phyloP scores from a whole-genome alignment of 2,329 filamentous ascomycete genomes.

The Septoria petroselini region DNA sequence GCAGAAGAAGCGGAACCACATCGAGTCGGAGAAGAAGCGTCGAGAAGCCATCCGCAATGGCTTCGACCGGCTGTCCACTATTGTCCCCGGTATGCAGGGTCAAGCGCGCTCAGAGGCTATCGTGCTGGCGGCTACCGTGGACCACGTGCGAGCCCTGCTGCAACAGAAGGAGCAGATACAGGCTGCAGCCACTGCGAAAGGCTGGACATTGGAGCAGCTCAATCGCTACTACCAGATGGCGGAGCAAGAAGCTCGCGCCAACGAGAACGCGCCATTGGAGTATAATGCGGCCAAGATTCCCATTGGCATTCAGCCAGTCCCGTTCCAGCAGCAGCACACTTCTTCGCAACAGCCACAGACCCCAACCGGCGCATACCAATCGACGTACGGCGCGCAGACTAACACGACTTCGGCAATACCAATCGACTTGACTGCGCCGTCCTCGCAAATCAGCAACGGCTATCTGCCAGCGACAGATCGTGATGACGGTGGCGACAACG shows the following conservation, averaged over 20 bases:
- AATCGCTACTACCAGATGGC: conserved; percentile 17
- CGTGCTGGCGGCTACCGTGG: conserved; percentile 62
- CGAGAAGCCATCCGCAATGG: conserved; percentile 74
- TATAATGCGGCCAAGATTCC: conserved; percentile 5
- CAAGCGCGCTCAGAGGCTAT: conserved; percentile 81
- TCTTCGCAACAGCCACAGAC: background rate
- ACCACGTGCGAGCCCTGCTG: conserved; percentile 43
- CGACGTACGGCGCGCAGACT: background rate
- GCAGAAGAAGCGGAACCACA: conserved; percentile 73
- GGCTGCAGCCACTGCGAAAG: conserved; percentile 34
- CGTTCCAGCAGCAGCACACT: conserved; percentile 1
- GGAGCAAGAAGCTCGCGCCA: conserved; percentile 6
- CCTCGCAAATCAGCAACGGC: background rate
- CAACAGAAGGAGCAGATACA: conserved; percentile 38
- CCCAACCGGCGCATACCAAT: background rate
- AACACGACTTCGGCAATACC: no score
- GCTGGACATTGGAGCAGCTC: conserved; percentile 18
- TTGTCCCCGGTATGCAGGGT: conserved; percentile 78
- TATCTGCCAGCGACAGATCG: background rate
- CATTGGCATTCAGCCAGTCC: background rate
- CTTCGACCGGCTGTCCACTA: conserved; percentile 74
- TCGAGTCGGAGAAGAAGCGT: conserved; percentile 64
- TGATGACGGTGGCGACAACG: background rate
- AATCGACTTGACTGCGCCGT: background rate
- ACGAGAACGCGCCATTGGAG: conserved; percentile 2